phyloP scores from a whole-genome alignment of 176 grass and related monocot species.

The Rhynchospora tenuis region DNA sequence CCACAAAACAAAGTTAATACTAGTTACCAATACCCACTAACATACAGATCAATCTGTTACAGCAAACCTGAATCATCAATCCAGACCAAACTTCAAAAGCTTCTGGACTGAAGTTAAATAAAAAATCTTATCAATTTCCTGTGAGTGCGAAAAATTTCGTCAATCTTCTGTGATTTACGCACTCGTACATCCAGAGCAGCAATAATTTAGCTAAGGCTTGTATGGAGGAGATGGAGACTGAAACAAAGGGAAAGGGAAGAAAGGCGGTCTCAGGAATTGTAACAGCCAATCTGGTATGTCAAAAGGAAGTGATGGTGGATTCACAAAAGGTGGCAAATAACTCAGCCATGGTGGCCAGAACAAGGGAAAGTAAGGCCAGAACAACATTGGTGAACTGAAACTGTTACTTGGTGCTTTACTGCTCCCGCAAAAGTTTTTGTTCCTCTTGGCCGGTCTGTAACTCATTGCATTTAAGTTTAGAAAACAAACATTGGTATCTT shows the following conservation, averaged over 20 bases:
- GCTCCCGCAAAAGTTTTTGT: conserved; percentile 43
- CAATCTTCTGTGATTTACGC: not conserved
- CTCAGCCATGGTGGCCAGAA: conserved; percentile 57
- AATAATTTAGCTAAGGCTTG: conserved; percentile 27
- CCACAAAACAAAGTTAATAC: not conserved
- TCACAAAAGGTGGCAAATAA: conserved; percentile 28
- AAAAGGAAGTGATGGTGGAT: conserved; percentile 60
- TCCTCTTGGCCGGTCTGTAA: conserved; percentile 58
- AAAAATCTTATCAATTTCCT: not conserved
- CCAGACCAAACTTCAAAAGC: conserved; percentile 12
- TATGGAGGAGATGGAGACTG: conserved; percentile 42
- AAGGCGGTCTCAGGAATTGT: conserved; percentile 62
- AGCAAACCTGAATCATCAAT: not conserved
- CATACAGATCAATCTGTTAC: not conserved
- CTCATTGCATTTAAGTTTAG: conserved; percentile 95
- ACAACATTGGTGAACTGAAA: conserved; percentile 50
- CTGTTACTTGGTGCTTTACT: not conserved
- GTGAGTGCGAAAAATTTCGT: not conserved
- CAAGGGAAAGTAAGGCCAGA: conserved; percentile 82
- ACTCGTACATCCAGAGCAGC: not conserved
- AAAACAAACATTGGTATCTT: conserved; percentile 57
- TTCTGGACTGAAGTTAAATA: not conserved
- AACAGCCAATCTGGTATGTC: conserved; percentile 55
- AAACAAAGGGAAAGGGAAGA: conserved; percentile 65
- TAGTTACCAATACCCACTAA: not conserved